Base-by-base conservation (phyloP, 805 yeast species). In the Nematodospora valgi region DNA sequence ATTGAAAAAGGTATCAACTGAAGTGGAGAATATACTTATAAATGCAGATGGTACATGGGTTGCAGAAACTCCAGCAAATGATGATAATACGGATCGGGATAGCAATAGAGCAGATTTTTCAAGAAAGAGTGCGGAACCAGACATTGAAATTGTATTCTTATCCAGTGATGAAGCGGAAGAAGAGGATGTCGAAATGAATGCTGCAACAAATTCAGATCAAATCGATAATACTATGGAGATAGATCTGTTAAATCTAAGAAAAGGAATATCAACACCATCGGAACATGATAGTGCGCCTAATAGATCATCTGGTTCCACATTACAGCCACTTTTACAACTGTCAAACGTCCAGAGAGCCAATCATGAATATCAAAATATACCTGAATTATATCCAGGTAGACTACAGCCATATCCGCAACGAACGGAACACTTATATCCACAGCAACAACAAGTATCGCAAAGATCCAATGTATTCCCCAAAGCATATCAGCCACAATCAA, bases 11-110 rank as follows among this genome's bases (percentile, higher is more conserved):
- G 78, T 88, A 0, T 52, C 58, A 2, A 27, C 19, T 18, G 77
- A 76, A 9, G 76, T 73, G 2, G 91, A 84, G 25, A 71, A 72
- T 15, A 82, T 91, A 11, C 79, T 75, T 34, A 64, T 93, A 12
- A 70, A 75, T 10, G 64, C 75, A 1, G 85, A 86, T 49, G 98
- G 97, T 0, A 47, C 72, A 0, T 91, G 97, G 96, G 58, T 52
- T 2, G 69, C 30, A 3, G 13, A 23, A n/a, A 6, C 19, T 9
- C 26, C 20, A 22, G 26, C 22, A 12, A 6, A 15, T 7, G n/a
- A 18, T 14, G 19, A 27, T n/a, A 10, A 8, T 11, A 23, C n/a
- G 5, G 30, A 41, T 14, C 18, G 19, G 7, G 29, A 21, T 9
- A 18, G 37, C 9, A 23, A 30, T 16, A 16, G 12, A 7, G 31